phyloP scores from a whole-genome alignment of 164 flowering plant species.

The Vitis amurensis region DNA sequence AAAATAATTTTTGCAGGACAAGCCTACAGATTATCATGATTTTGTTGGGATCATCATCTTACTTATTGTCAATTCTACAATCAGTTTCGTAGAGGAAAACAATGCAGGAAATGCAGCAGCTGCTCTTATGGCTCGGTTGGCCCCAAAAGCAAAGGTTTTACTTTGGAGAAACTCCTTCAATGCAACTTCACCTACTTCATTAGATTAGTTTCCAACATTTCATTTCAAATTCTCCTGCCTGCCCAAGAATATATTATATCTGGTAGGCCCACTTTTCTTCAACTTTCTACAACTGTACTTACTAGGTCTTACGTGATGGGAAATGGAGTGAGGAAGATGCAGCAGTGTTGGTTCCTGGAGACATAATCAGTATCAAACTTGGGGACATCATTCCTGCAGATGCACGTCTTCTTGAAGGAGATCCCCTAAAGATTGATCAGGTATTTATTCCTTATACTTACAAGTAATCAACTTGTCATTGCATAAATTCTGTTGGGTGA shows the following conservation, averaged over 20 bases:
- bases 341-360: slow-evolving; percentile 74
- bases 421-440: slow-evolving; percentile 81
- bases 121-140: slow-evolving; percentile 81
- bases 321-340: slow-evolving; percentile 79
- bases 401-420: slow-evolving; percentile 86
- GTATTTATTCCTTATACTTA: slow-evolving; percentile 19
- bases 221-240: background rate
- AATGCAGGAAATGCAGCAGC: slow-evolving; percentile 90
- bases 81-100: slow-evolving; percentile 80
- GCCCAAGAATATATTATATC: background rate
- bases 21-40: slow-evolving; percentile 57
- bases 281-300: background rate
- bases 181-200: background rate
- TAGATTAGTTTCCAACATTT: background rate
- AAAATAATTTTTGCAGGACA: slow-evolving; percentile 27
- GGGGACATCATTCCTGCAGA: slow-evolving; percentile 86
- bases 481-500: too few relatives aligned
- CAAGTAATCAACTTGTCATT: too few relatives aligned
- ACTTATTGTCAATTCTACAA: slow-evolving; percentile 68
- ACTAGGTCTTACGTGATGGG: slow-evolving; percentile 68
- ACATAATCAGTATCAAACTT: slow-evolving; percentile 67
- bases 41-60: slow-evolving; percentile 57
- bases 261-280: background rate
- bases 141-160: slow-evolving; percentile 77
- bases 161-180: too few relatives aligned